Evolutionary conservation across 768 basidiomycete species (phyloP), one percentile per base, ranked within the genome.

Genomic region (Tubosaeta sp.): DNA sequence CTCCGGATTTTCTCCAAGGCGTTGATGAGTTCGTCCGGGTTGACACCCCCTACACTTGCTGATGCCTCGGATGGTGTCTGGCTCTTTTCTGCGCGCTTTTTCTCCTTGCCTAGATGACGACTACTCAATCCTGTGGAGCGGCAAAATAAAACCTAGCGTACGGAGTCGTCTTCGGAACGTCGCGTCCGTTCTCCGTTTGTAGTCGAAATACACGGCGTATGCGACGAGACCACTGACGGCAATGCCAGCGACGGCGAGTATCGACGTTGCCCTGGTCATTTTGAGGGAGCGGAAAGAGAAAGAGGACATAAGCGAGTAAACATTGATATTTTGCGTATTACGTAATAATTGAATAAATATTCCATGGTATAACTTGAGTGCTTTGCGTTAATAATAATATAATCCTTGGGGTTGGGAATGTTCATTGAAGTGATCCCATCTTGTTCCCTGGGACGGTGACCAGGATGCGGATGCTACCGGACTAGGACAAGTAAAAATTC

Each of bases 151-250:
- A 52, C 43, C 48, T 56, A 45, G 80, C 91, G 59, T 71, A 88
- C 94, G 83, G 52, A 98, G 80, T 66, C 82, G 84, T 74, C 84
- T 92, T 67, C 97, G 83, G 80, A 99, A 99, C 14, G 79, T 77
- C 39, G 76, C 71, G 65, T 97, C 92, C 66, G 88, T 91, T 64
- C 95, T 82, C 47, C 97, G 85, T 75, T 82, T 90, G 76, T 95
- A 85, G 77, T 99, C 97, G 64, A 97, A 99, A 73, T 93, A 97
- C 49, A 83, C 78, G 29, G 88, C 92, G 69, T 97, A 98, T 22
- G 84, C 91, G 33, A 88, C 70, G 35, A 85, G 61, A 43, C 72
- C 65, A 43, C 84, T 77, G 41, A 80, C 78, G 19, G 84, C 77
- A 48, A 75, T 63, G 42, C 71, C 70, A 19, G 75, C 72, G 59